Evolutionary conservation across 257 asterid species (phyloP).

Genomic region (Gentiana straminea): DNA sequence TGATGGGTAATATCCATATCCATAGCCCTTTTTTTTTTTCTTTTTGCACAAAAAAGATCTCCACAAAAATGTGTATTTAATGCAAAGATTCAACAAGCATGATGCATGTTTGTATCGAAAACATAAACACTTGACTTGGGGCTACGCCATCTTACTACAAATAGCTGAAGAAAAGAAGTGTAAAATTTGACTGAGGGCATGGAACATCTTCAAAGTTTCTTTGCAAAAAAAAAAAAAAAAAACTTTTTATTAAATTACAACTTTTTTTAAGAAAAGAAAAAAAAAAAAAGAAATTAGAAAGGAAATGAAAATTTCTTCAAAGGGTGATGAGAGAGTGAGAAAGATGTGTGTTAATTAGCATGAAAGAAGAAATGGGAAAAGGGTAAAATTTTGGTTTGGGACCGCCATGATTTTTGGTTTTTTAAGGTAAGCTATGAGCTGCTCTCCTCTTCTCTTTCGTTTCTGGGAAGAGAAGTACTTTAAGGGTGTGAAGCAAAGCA

Average conservation of each 20-base stretch:
- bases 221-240: conserved; percentile 5
- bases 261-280: not conserved
- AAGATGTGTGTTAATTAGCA: conserved; percentile 1
- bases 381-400: conserved; percentile 1
- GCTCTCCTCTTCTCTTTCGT: conserved; percentile 2
- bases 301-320: not conserved
- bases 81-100: conserved; percentile 7
- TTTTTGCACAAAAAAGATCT: not conserved
- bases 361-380: not conserved
- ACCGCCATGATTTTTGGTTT: conserved; percentile 9
- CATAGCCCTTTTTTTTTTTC: no score
- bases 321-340: conserved; percentile 4
- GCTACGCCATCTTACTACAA: conserved; percentile 1
- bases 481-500: conserved; percentile 15
- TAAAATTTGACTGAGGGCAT: conserved; percentile 1
- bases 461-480: conserved; percentile 9
- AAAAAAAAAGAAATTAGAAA: no score
- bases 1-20: conserved; percentile 37
- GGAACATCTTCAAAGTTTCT: conserved; percentile 5
- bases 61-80: not conserved
- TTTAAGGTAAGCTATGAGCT: conserved; percentile 9
- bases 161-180: conserved; percentile 1
- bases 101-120: conserved; percentile 2
- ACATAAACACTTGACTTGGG: not conserved
- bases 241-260: conserved; percentile 2